Conservation (phyloP, 176 grass and related monocot genomes). For the Paspalum notatum region DNA sequence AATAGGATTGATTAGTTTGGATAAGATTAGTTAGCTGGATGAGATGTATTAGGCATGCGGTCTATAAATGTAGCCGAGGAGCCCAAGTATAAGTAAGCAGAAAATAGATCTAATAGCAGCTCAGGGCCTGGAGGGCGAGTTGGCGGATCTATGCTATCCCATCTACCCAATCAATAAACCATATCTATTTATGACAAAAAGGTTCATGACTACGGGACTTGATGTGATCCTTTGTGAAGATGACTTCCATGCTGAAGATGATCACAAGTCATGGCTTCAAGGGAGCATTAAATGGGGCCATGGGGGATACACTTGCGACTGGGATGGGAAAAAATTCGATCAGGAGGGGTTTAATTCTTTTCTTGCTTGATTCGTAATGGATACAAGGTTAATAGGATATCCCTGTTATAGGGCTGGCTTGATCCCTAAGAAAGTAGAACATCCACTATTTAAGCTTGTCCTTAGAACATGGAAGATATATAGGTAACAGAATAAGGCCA, state of each 20-base stretch:
- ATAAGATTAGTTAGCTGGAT: too few relatives aligned
- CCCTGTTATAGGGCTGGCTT: not conserved
- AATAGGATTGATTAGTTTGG: too few relatives aligned
- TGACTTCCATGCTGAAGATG: not conserved
- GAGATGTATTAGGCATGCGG: too few relatives aligned
- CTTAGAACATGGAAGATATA: not conserved
- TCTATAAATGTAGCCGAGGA: too few relatives aligned
- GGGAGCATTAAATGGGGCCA: not conserved
- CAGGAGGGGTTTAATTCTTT: not conserved
- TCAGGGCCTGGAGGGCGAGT: too few relatives aligned
- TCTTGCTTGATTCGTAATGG: not conserved
- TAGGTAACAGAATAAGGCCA: not conserved
- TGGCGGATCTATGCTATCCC: too few relatives aligned
- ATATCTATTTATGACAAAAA: constrained; percentile 3
- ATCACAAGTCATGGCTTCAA: not conserved
- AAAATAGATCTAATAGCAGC: too few relatives aligned
- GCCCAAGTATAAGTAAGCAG: too few relatives aligned
- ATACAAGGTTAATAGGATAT: not conserved
- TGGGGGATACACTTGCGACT: not conserved
- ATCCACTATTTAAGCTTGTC: not conserved
- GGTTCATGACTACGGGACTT: not conserved
- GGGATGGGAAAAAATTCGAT: not conserved
- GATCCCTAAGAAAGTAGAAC: not conserved
- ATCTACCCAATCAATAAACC: too few relatives aligned
- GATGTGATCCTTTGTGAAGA: not conserved